Conservation (phyloP, 768 basidiomycete species). For the Mycena maculata region DNA sequence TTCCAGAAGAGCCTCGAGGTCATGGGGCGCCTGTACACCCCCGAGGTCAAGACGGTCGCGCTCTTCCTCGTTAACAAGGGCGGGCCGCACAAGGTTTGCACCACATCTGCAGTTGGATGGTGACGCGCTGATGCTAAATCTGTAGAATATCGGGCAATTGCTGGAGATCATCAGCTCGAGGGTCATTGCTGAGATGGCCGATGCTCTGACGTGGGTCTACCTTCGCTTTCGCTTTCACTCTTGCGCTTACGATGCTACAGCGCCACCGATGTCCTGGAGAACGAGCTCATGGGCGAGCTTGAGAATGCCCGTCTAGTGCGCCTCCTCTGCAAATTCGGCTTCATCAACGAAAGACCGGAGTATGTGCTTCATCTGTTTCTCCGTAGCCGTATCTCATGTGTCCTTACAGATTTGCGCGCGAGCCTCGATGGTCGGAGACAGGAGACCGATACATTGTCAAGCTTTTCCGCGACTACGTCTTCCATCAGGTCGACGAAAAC, state of each 20-base stretch:
- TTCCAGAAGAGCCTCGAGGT: constrained; percentile 80
- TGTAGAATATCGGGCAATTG: constrained; percentile 80
- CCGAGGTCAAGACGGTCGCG: constrained; percentile 84
- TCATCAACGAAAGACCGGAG: constrained; percentile 99
- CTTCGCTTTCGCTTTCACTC: neutral
- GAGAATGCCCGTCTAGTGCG: constrained; percentile 95
- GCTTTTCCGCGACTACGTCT: constrained; percentile 97
- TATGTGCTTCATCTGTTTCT: constrained; percentile 52
- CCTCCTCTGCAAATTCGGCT: constrained; percentile 92
- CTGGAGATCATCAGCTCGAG: constrained; percentile 82
- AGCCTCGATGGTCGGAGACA: constrained; percentile 97
- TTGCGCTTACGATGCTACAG: constrained; percentile 50
- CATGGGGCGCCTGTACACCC: constrained; percentile 78
- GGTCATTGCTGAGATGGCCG: constrained; percentile 84
- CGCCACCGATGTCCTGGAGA: constrained; percentile 83
- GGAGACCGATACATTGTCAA: constrained; percentile 98
- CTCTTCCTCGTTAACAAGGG: constrained; percentile 83
- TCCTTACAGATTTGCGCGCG: constrained; percentile 85
- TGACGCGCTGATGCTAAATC: neutral
- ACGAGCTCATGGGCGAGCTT: constrained; percentile 86
- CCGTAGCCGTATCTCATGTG: neutral
- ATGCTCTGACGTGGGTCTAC: constrained; percentile 74
- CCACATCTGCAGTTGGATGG: neutral
- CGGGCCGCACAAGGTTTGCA: constrained; percentile 67
- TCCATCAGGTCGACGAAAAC: constrained; percentile 94